A percentile compares a stretch with the other conserved stretches of the same genome.
These are phyloP conservation scores for Oehlia diaphana DNA, from an alignment of 192 early-diverging fungal genomes.

Conservation along the genomic window DNA sequence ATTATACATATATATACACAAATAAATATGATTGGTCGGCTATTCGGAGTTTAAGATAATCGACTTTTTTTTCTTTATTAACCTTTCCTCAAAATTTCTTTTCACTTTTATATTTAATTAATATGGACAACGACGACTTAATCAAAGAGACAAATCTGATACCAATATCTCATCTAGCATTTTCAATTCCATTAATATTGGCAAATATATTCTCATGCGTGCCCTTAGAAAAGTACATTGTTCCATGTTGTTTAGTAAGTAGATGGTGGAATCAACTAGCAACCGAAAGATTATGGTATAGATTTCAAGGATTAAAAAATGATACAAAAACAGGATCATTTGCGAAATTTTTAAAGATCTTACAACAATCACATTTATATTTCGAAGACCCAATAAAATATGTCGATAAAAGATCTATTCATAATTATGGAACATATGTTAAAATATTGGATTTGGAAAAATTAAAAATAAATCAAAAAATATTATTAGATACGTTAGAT, in stretches of 20 bases:
- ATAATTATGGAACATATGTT: conserved; percentile 18
- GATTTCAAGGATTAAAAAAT: conserved; percentile 15
- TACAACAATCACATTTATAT: neutral
- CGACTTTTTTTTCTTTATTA: neutral
- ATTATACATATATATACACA: too few species aligned
- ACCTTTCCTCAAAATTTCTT: too few species aligned
- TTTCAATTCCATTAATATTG: conserved; percentile 15
- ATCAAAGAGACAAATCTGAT: neutral
- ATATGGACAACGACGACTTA: neutral
- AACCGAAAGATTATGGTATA: conserved; percentile 25
- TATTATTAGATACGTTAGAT: conserved; percentile 4
- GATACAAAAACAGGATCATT: conserved; percentile 4
- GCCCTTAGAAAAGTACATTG: neutral
- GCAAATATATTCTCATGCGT: conserved; percentile 8
- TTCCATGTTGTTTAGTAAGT: conserved; percentile 4
- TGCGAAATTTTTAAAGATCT: neutral
- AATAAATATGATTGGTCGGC: too few species aligned
- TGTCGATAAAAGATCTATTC: neutral
- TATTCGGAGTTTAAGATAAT: neutral
- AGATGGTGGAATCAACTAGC: conserved; percentile 25
- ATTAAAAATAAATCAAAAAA: neutral
- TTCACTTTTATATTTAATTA: neutral
- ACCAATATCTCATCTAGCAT: conserved; percentile 13
- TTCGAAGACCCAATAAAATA: neutral
- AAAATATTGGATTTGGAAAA: conserved; percentile 20